Conservation (phyloP, 164 flowering plant genomes). For the Umbellularia californica region DNA sequence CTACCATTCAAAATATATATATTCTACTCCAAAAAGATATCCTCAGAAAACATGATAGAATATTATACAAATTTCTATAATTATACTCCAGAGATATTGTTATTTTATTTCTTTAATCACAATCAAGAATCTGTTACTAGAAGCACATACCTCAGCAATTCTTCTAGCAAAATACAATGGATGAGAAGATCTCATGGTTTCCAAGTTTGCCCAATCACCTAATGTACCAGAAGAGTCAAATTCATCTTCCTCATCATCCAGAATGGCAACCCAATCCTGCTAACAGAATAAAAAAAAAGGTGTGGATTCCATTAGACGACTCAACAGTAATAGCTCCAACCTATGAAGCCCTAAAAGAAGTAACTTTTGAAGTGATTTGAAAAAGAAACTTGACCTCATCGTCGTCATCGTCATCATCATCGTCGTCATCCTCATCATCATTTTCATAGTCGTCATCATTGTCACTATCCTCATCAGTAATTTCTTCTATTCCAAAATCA, state of each 20-base stretch:
- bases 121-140: neutral
- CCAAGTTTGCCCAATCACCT: constrained; percentile 93
- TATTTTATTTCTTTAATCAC: neutral
- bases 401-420: constrained; percentile 49
- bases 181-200: constrained; percentile 90
- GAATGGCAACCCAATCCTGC: constrained; percentile 73
- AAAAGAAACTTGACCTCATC: constrained; percentile 27
- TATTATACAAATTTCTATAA: neutral
- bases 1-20: neutral
- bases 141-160: constrained; percentile 57
- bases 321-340: neutral
- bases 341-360: neutral
- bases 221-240: constrained; percentile 54
- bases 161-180: constrained; percentile 85
- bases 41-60: neutral
- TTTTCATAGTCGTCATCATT: constrained; percentile 42
- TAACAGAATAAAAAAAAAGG: constrained; percentile 9
- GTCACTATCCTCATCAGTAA: constrained; percentile 60
- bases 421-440: constrained; percentile 53
- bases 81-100: constrained; percentile 4
- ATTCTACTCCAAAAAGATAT: neutral
- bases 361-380: constrained; percentile 1
- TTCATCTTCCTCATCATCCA: constrained; percentile 63
- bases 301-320: neutral
- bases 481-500: constrained; percentile 66